phyloP scores from a whole-genome alignment of 169 alveolate genomes.

The Perkinsus chesapeaki region DNA sequence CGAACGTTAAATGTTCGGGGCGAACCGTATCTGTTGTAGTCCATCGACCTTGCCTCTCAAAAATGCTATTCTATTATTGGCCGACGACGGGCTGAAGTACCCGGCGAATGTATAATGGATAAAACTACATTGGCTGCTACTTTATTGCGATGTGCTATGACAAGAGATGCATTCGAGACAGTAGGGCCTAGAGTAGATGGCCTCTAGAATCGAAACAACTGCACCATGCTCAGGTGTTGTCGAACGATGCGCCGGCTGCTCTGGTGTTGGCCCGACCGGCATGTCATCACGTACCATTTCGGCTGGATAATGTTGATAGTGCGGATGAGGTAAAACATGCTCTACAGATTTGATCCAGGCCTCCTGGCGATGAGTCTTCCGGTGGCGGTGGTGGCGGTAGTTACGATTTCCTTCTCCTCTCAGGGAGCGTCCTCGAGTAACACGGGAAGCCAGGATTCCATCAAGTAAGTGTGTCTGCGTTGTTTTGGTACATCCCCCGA shows the following conservation, averaged over 20 bases:
- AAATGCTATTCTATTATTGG: neutral
- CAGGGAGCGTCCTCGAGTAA: neutral
- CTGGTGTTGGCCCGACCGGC: neutral
- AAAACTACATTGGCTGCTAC: neutral
- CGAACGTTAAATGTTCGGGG: neutral
- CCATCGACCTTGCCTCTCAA: neutral
- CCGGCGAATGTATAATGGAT: neutral
- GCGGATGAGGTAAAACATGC: neutral
- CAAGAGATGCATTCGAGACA: neutral
- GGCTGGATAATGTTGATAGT: neutral
- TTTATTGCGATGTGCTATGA: neutral
- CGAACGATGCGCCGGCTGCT: neutral
- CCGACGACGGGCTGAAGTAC: neutral
- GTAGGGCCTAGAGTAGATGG: neutral
- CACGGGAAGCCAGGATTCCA: neutral
- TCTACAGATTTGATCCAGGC: too few species aligned
- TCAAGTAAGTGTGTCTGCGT: conserved; percentile 1
- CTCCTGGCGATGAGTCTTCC: too few species aligned
- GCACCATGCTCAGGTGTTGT: neutral
- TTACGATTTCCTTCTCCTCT: neutral
- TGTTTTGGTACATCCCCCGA: too few species aligned
- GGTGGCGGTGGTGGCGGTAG: too few species aligned
- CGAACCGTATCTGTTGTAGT: neutral
- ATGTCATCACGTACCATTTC: neutral
- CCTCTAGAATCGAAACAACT: neutral